Evolutionary conservation across 169 alveolate species (phyloP).

Genomic region (Toxoplasma gondii): DNA sequence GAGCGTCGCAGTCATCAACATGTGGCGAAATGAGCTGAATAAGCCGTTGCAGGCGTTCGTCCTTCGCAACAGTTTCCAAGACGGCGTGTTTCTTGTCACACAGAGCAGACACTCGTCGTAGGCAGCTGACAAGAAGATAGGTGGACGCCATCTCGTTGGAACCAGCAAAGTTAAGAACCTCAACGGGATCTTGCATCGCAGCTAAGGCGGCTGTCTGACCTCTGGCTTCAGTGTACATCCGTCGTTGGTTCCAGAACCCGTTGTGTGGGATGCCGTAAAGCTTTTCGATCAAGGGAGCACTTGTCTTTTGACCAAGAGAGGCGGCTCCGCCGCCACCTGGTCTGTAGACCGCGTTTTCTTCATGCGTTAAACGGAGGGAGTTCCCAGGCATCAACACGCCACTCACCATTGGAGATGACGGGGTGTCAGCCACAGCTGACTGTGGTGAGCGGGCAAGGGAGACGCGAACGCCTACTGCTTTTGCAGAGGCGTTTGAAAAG

Average conservation of each 20-base stretch:
- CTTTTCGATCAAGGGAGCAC: neutral
- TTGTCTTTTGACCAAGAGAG: too few species aligned
- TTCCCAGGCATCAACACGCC: too few species aligned
- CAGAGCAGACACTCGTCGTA: neutral
- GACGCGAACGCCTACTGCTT: neutral
- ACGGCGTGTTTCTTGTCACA: neutral
- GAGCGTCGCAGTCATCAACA: constrained; percentile 34
- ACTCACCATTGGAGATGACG: neutral
- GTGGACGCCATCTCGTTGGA: neutral
- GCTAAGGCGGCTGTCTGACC: neutral
- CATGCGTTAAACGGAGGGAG: too few species aligned
- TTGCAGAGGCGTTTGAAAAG: neutral
- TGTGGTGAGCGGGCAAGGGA: neutral
- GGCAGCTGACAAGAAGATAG: neutral
- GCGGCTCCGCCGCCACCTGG: too few species aligned
- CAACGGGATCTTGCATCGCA: constrained; percentile 21
- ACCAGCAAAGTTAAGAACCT: neutral
- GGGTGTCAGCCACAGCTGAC: neutral
- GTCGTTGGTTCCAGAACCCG: neutral
- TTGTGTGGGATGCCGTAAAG: too few species aligned
- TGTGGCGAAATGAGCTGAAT: neutral
- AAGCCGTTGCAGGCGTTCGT: constrained; percentile 27
- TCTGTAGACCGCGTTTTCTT: too few species aligned
- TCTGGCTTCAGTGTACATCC: neutral
- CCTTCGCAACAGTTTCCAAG: neutral